Base-by-base conservation (phyloP, 1,284 basidiomycete species). In the Sporisorium scitamineum region DNA sequence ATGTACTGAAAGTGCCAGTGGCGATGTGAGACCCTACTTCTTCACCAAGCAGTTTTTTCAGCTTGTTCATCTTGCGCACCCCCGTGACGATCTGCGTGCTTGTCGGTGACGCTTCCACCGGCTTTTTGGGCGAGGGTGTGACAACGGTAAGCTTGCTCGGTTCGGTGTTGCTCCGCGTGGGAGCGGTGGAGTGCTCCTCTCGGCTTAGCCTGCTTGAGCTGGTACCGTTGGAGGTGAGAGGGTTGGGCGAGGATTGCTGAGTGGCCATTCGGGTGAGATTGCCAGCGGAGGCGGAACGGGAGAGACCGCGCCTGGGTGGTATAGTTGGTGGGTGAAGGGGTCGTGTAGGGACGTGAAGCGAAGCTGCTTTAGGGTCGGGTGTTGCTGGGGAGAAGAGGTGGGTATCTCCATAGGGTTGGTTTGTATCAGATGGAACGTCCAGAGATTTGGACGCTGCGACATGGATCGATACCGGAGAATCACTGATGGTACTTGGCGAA, bases 21-120 rank as follows among this genome's bases (percentile, higher is more conserved):
- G 26, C 22, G 24, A 70, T 45, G n/a, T 64, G 61, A 2, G 48
- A 34, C 0, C 32, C 26, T 2, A 66, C 66, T 47, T 74, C 71
- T 16, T 69, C 66, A 0, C 71, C 71, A 2, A 74, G 48, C 13
- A 74, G 53, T 41, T 70, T 44, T 32, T 66, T 65, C 32, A 74
- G 59, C 44, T 74, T 74, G 55, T 69, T 66, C 34, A 65, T 29
- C 34, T 61, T 65, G 10, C 71, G 66, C 9, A 58, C 48, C 24
- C 52, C 54, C 24, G 47, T 57, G 27, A 72, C 45, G 47, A 72
- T 72, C 42, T 72, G 60, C 3, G 70, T 72, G 59, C 62, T 65
- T 2, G 69, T 70, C 20, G 61, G 62, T 13, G 63, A 71, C 2
- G 32, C 31, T 11, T 48, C 39, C 4, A 22, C 22, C 16, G 51